Base-by-base conservation (phyloP, 257 asterid species). In the Schizonepeta tenuifolia region DNA sequence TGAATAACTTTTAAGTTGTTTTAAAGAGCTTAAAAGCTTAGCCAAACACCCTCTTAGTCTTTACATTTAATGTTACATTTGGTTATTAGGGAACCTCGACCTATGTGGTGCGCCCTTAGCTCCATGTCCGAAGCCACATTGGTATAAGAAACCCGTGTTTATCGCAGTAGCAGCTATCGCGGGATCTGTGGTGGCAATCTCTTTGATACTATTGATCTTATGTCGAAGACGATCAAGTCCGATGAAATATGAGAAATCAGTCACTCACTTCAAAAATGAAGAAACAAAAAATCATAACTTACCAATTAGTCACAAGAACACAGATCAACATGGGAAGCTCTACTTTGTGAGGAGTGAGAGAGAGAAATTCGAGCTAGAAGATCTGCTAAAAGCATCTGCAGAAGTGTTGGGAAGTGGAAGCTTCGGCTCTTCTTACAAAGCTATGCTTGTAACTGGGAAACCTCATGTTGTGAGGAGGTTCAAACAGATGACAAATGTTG, bases 401-500 rank as follows among this genome's bases (percentile, higher is more conserved):
- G 83, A 88, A 49, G 87, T 86, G 0, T 61, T 90, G 68, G 97
- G 96, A 1, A 85, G 88, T 68, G 97, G 91, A 46, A 83, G 83
- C 81, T 83, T 86, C 38, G 97, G 97, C 0, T 86, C 92, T 46
- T 82, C 93, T 53, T 90, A 90, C 70, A 90, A 86, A 64, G 96
- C 96, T 0, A 77, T 78, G 62, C 71, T 90, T 55, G 31, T 50
- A 1, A 68, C 67, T 35, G 95, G 91, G 0, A 60, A 44, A 13
- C 57, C 74, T 0, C 54, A 86, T 43, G 97, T 82, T 10, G 97
- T 90, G 33, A 82, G 82, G 75, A 77, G 96, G 63, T 90, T 88
- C 70, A 77, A 72, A 15, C 79, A 84, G 21, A 85, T 86, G 96
- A 83, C 64, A 41, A 75, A 75, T 18, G 79, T 75, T 17, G 85